phyloP scores from a whole-genome alignment of 345 rosid species.

The Eucalyptus urophylla region DNA sequence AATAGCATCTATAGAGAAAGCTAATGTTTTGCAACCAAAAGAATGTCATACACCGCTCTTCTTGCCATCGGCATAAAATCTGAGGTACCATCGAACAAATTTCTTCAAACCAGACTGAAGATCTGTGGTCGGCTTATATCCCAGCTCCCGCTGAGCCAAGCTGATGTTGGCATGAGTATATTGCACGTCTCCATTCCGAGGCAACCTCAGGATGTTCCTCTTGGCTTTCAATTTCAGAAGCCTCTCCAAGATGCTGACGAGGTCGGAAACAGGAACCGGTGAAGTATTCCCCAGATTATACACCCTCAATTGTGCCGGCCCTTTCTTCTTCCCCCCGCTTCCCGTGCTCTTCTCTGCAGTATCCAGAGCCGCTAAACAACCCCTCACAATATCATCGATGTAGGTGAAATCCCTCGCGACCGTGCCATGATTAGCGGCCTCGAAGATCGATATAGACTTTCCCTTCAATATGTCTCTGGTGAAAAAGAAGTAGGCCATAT shows the following conservation, averaged over 20 bases:
- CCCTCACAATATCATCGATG: constrained; percentile 89
- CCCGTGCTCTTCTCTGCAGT: constrained; percentile 95
- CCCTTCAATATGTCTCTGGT: constrained; percentile 33
- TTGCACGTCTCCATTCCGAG: constrained; percentile 86
- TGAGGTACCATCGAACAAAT: constrained; percentile 79
- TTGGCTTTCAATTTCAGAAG: constrained; percentile 79
- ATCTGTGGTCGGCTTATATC: constrained; percentile 85
- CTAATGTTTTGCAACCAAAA: constrained; percentile 8
- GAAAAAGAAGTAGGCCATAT: constrained; percentile 50
- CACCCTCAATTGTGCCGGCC: constrained; percentile 80
- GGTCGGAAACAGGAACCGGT: constrained; percentile 78
- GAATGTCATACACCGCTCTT: constrained; percentile 43
- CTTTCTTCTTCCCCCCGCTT: constrained; percentile 82
- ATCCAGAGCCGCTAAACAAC: constrained; percentile 74
- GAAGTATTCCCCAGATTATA: constrained; percentile 92
- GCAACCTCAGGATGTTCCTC: constrained; percentile 73
- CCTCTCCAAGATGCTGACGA: constrained; percentile 74
- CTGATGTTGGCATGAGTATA: constrained; percentile 94
- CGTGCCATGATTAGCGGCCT: constrained; percentile 19
- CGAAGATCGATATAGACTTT: constrained; percentile 28
- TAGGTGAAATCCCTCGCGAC: constrained; percentile 84
- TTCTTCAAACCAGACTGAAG: constrained; percentile 84
- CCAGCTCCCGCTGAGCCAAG: constrained; percentile 61
- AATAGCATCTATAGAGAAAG: constrained; percentile 21
- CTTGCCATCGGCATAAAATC: constrained; percentile 48